Base-by-base conservation (phyloP, 768 basidiomycete genomes). In the Leccinum longicurvipes region DNA sequence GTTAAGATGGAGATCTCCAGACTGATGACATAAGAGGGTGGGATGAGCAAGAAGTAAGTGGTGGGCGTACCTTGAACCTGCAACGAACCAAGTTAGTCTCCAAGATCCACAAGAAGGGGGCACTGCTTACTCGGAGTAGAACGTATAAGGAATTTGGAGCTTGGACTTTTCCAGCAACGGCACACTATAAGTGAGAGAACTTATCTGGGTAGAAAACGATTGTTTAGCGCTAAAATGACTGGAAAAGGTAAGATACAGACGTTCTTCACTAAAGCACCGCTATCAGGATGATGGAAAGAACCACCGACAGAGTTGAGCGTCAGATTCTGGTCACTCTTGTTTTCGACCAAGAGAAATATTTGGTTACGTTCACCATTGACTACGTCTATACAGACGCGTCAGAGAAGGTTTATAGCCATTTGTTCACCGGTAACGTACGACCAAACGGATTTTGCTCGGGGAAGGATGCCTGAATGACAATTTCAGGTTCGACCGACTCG, bases 331-430 rank as follows among this genome's bases (percentile, higher is more conserved):
- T 81, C 81, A 11, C 87, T 86, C 69, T 82, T 87, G 72, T 91
- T 93, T 71, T 91, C 89, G 12, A 93, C 77, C 25, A 77, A 71
- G 48, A 93, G 71, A 24, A 72, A 72, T 31, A 93, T 73, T 29
- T 79, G 73, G 67, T 91, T 93, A 66, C 80, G 83, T 76, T 91
- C 88, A 56, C 91, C 91, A 62, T 93, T 93, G 29, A 92, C 84
- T 48, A 93, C 75, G 56, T 91, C 91, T 93, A 64, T n/a, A 59
- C 36, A 29, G 21, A 53, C n/a, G 44, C 36, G 52, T 63, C 36
- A 65, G 34, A 32, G 7, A 8, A 45, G 51, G 60, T 23, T 60
- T 63, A 50, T 2, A 24, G 1, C 14, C 3, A 2, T 25, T 39
- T 19, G 19, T 23, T 44, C 19, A 19, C 29, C 39, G 21, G 56